Percentiles rank a stretch among this genome's conserved stretches.
Evolutionary conservation across 2,329 filamentous ascomycete genomes (phyloP).

Genomic region (Xylariaceae sp.): DNA sequence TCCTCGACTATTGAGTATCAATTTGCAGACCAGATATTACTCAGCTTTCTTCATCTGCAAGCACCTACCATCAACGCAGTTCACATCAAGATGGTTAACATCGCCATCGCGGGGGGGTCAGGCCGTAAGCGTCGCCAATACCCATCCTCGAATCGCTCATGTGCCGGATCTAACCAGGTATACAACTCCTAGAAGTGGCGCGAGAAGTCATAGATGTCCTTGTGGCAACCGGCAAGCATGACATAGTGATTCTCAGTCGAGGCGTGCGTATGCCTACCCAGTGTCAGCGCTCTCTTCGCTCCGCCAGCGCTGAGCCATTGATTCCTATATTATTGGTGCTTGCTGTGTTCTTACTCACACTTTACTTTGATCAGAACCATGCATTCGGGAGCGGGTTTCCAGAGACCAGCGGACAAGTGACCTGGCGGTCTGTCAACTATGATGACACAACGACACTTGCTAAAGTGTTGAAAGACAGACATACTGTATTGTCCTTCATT

Average conservation of each 20-base stretch:
- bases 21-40: no score
- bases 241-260: conserved; percentile 51
- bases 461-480: conserved; percentile 41
- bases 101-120: conserved; percentile 44
- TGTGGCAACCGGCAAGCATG: conserved; percentile 47
- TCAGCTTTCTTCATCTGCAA: no score
- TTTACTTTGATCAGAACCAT: no score
- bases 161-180: not conserved
- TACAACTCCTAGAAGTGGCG: conserved; percentile 44
- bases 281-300: not conserved
- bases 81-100: conserved; percentile 38
- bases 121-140: conserved; percentile 34
- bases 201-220: conserved; percentile 51
- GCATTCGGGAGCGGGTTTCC: no score
- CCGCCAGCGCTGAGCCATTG: no score
- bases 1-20: no score
- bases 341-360: no score
- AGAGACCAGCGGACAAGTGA: no score
- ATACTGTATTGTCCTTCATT: conserved; percentile 55
- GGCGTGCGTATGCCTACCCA: conserved; percentile 33
- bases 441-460: conserved; percentile 37
- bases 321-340: no score
- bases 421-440: conserved; percentile 46
- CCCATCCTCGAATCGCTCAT: not conserved
- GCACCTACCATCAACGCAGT: no score